Base-by-base conservation (phyloP, 2,329 filamentous ascomycete species). In the Hypoxylon sp. region DNA sequence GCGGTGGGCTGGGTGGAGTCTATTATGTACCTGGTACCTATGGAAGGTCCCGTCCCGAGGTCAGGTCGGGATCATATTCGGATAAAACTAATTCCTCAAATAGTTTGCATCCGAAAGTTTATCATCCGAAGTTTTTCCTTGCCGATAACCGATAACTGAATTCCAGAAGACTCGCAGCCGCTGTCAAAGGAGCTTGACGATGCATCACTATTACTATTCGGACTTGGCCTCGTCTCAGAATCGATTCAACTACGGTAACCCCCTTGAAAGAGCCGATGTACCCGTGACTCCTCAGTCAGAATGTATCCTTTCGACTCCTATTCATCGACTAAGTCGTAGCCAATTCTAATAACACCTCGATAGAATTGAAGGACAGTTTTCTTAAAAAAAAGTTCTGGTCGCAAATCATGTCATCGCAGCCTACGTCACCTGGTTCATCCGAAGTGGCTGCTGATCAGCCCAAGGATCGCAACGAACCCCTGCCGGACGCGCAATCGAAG, bases 211-310 rank as follows among this genome's bases (percentile, higher is more conserved):
- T 61, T 30, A 57, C 59, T 36, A 56, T 60, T 58, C 62, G 56
- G 56, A 53, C 70, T 61, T 68, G 68, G 66, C 48, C 45, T 61
- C 69, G 70, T 71, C 70, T 72, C 70, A 72, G 70, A 69, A 69
- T 70, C 62, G 41, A 59, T 56, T 68, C 64, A 62, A 62, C 60
- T 64, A 50, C 60, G 63, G 60, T 64, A 61, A 60, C 57, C 50
- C 60, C 63, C 57, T 45, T 65, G 51, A 48, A 41, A 65, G 58
- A 53, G 41, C 58, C 55, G 52, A 50, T 51, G 53, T 65, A 34
- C 49, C 53, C 63, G 65, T 63, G 57, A 63, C 61, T 63, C 38
- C 38, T 59, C 43, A 65, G 70, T 59, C 70, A 72, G 68, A 67
- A 72, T 72, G 69, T 71, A 71, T 71, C 55, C 59, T 63, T 68